Evolutionary conservation across 129 eudicot genomes (phyloP).

Genomic region (Artemisia tridentata): DNA sequence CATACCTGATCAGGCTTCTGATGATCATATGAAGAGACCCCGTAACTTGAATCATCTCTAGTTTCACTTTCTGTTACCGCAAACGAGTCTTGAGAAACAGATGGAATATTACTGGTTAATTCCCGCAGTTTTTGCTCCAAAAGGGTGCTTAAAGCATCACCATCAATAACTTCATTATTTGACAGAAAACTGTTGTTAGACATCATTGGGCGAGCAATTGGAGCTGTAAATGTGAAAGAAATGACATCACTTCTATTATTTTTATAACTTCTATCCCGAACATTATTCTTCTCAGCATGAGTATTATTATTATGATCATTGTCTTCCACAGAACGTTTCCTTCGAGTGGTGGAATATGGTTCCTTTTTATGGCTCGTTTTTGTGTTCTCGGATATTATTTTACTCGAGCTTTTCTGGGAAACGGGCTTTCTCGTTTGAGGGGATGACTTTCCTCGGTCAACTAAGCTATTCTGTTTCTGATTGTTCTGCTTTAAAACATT

Average conservation of each 20-base stretch:
- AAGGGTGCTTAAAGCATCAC: constrained; percentile 75
- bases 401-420: constrained; percentile 28
- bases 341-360: constrained; percentile 45
- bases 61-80: constrained; percentile 19
- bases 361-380: constrained; percentile 44
- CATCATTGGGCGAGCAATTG: constrained; percentile 51
- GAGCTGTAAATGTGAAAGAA: constrained; percentile 91
- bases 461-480: constrained; percentile 75
- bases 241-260: constrained; percentile 59
- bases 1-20: constrained; percentile 48
- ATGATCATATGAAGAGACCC: constrained; percentile 35
- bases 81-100: constrained; percentile 34
- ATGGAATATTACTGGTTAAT: constrained; percentile 39
- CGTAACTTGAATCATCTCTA: constrained; percentile 33
- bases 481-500: constrained; percentile 71
- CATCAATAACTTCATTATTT: constrained; percentile 48
- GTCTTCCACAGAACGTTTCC: constrained; percentile 65
- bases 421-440: constrained; percentile 43
- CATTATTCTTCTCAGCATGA: constrained; percentile 35
- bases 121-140: constrained; percentile 77
- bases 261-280: constrained; percentile 48
- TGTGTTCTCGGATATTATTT: no score
- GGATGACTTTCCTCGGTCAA: constrained; percentile 56
- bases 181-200: constrained; percentile 25
- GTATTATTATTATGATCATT: constrained; percentile 35